Evolutionary conservation across 1,139 yeast genomes (phyloP), one percentile per base, ranked within the genome.

Genomic region (Nadsonia starkeyi-henricii): DNA sequence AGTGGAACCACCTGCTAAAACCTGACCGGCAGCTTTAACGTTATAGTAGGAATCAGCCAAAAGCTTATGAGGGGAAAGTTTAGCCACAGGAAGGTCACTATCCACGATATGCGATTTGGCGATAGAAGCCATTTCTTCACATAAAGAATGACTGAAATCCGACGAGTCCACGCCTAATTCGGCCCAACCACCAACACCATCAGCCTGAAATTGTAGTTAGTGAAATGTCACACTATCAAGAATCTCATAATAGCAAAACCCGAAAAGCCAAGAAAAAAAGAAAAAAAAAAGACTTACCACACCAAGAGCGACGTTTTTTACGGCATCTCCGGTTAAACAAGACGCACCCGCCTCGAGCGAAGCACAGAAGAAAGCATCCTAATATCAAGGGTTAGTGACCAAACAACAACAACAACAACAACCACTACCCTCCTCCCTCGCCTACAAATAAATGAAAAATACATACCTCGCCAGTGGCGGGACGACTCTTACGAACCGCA

Each of bases 121-220:
- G 17, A 33, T 33, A 9, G 17, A n/a, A 33, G 54, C 55, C 62
- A 68, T 62, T 18, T 60, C 56, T n/a, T 59, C 58, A 47, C 69
- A 62, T 33, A 68, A 54, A 8, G 63, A 61, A 43, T 62, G 61
- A 47, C 68, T 61, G 48, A 68, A 62, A 21, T 58, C 61, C 2
- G 67, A 77, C 1, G 96, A 85, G 62, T 89, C 96, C 57, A 80
- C 84, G 0, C 96, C 96, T 42, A 85, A 81, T 55, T 85, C 91
- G 1, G 86, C 77, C 96, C 97, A 91, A 1, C 97, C 97, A 18
- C 97, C 97, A 4, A 91, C 97, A 19, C 98, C 98, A 64, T 91
- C 98, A 2, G 96, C 91, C 1, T 33, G 12, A 33, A 33, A 33
- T 5, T 23, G 9, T 23, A 9, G 28, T 23, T 23, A 23, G 28